These are phyloP conservation scores for Tetrastigma voinierianum DNA, from an alignment of 164 flowering plant species.

Conservation along the genomic window DNA sequence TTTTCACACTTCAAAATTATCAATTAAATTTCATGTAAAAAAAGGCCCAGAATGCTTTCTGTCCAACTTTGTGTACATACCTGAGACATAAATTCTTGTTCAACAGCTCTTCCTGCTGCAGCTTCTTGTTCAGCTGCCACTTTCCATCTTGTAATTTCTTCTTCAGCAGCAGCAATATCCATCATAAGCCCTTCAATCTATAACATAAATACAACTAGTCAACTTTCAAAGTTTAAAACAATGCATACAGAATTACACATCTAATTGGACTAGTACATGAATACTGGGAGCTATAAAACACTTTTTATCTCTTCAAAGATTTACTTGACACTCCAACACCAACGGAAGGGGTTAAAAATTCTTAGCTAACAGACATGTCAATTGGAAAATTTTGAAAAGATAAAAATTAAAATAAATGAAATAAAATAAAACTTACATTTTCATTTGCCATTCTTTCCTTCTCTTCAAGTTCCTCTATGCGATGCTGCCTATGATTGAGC, in stretches of 20 bases:
- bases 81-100: conserved; percentile 73
- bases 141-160: conserved; percentile 96
- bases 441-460: conserved; percentile 88
- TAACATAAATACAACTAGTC: conserved; percentile 4
- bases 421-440: conserved; percentile 49
- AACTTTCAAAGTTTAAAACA: not conserved
- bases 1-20: not conserved
- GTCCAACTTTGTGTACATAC: conserved; percentile 27
- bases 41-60: not conserved
- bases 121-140: conserved; percentile 97
- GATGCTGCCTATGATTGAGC: conserved; percentile 56
- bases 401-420: not conserved
- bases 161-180: conserved; percentile 92
- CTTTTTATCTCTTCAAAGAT: not conserved
- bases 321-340: not conserved
- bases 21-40: not conserved
- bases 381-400: not conserved
- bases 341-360: not conserved
- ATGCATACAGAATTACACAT: not conserved
- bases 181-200: conserved; percentile 97
- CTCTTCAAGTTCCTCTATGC: conserved; percentile 77
- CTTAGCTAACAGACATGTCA: too few species aligned
- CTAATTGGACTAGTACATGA: not conserved
- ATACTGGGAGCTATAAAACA: not conserved
- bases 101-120: conserved; percentile 87